Percentiles rank a stretch among this genome's conserved stretches.
Conservation (phyloP, 1,139 yeast genomes). For the Yamadazyma dendronema region DNA sequence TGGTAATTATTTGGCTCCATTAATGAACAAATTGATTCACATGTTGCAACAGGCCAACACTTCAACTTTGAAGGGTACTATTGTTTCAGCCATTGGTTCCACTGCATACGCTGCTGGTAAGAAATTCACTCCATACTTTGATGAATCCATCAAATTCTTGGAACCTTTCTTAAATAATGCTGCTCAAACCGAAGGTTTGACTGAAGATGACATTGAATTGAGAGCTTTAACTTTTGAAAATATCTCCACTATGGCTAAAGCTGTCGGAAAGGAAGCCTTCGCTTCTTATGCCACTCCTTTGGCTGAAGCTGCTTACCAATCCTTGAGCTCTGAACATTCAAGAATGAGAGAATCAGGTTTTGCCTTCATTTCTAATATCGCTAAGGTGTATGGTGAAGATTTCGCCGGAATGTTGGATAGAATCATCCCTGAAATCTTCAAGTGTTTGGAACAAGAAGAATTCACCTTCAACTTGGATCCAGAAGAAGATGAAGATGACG, state of each 20-base stretch:
- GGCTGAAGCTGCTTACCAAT: slow-evolving; percentile 82
- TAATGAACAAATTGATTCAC: slow-evolving; percentile 84
- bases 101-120: slow-evolving; percentile 95
- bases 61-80: slow-evolving; percentile 74
- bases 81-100: slow-evolving; percentile 95
- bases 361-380: slow-evolving; percentile 92
- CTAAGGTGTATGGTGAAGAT: slow-evolving; percentile 89
- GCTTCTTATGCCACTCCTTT: slow-evolving; percentile 84
- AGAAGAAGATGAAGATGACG: slow-evolving; percentile 34
- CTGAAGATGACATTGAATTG: slow-evolving; percentile 78
- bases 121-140: slow-evolving; percentile 81
- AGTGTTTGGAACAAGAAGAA: slow-evolving; percentile 82
- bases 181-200: slow-evolving; percentile 64
- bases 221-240: slow-evolving; percentile 92
- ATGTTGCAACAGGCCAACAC: slow-evolving; percentile 72
- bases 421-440: slow-evolving; percentile 79
- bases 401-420: slow-evolving; percentile 83
- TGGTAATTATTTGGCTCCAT: slow-evolving; percentile 76
- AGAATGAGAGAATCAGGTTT: slow-evolving; percentile 94
- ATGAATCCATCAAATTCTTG: slow-evolving; percentile 72
- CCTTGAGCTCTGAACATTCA: slow-evolving; percentile 74
- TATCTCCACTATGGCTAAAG: slow-evolving; percentile 92
- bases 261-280: slow-evolving; percentile 90
- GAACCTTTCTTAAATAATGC: slow-evolving; percentile 75
- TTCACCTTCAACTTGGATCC: slow-evolving; percentile 53